These are phyloP conservation scores for Echinosophora koreensis DNA, from an alignment of 306 rosid genomes.

Conservation along the genomic window DNA sequence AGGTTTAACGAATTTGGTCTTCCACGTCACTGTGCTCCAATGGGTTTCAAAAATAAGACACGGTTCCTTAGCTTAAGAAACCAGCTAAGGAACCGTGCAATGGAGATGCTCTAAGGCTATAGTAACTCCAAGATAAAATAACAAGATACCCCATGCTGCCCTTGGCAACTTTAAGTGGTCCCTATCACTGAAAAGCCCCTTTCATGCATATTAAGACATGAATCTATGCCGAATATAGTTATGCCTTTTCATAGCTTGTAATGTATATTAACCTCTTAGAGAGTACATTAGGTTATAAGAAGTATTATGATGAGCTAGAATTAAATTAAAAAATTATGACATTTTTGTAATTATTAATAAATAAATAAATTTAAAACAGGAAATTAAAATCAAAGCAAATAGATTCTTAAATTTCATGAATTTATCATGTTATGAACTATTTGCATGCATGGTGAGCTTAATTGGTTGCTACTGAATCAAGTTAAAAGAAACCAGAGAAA, in stretches of 20 bases:
- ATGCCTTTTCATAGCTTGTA: background rate
- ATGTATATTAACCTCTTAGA: background rate
- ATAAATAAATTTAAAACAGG: too few species aligned
- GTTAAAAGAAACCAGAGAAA: background rate
- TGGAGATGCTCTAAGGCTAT: too few species aligned
- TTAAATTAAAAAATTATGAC: too few species aligned
- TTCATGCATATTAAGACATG: slow-evolving; percentile 46
- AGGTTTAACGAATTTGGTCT: too few species aligned
- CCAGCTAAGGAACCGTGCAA: too few species aligned
- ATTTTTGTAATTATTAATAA: too few species aligned
- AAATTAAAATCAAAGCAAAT: too few species aligned
- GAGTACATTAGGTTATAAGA: background rate
- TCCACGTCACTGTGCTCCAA: too few species aligned
- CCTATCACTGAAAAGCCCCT: slow-evolving; percentile 47
- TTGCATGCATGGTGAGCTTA: slow-evolving; percentile 13
- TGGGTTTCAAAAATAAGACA: too few species aligned
- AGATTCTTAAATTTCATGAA: background rate
- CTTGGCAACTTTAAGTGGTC: slow-evolving; percentile 60
- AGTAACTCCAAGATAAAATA: slow-evolving; percentile 49
- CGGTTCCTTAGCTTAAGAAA: too few species aligned
- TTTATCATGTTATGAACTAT: background rate
- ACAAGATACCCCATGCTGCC: slow-evolving; percentile 33
- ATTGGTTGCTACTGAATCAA: background rate
- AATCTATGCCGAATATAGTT: slow-evolving; percentile 22
- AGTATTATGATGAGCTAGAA: background rate